Evolutionary conservation across 129 eudicot species (phyloP), one percentile per base, ranked within the genome.

Genomic region (Chrysanthemum makinoi): DNA sequence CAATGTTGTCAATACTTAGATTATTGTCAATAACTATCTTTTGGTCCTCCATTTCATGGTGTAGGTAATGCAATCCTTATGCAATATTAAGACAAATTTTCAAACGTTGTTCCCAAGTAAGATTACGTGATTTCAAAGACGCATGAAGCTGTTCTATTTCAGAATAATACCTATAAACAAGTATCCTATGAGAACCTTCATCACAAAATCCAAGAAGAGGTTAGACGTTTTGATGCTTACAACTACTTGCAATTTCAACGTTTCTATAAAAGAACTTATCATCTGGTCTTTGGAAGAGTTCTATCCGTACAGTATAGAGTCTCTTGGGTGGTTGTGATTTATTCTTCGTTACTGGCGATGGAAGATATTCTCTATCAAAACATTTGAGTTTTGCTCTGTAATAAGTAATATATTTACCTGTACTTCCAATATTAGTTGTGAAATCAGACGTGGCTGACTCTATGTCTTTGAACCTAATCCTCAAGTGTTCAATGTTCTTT

Each of bases 31-130:
- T 43, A 10, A 65, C 14, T 0, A 2, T 49, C 22, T 6, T 20
- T 22, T 67, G n/a, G 19, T 1, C 55, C 30, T 18, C 55, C 26
- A 47, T 47, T 5, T 47, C 48, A 30, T 46, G 1, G 20, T 30
- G 59, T 18, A 66, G 56, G 11, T 66, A 66, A 6, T 47, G 20
- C 33, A 66, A n/a, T 33, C 68, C 68, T 0, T 35, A 22, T 5
- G 49, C 68, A 33, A 63, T 5, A 33, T 63, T 49, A 5, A 35
- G 8, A 20, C 24, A 63, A 19, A 63, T 35, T 3, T 6, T 33
- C 15, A 63, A 10, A 30, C 68, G 68, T 63, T 63, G 48, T n/a
- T 30, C 68, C 68, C 68, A 63, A 0, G 50, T 66, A 20, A 48
- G 44, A 20, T 19, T 11, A 19, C 20, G 16, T 22, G 7, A 1